Evolutionary conservation across 179 eudicot species (phyloP).

Genomic region (Beta corolliflora): DNA sequence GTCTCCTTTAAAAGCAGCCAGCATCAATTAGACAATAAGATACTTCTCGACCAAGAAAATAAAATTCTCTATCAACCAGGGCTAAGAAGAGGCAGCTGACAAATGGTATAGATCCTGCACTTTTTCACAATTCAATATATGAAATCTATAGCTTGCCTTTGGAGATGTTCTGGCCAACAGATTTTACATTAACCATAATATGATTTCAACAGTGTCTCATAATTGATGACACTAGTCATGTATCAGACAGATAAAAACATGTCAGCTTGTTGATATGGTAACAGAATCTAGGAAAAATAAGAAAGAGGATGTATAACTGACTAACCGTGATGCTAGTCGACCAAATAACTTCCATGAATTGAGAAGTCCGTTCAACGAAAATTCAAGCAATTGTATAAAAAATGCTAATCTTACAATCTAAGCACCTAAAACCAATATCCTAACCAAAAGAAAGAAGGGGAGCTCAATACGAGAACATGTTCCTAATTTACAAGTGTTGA

Average conservation of each 20-base stretch:
- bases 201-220: not conserved
- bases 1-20: not conserved
- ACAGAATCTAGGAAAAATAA: not conserved
- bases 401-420: not conserved
- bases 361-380: not conserved
- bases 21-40: not conserved
- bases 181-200: not conserved
- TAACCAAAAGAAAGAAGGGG: not conserved
- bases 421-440: not conserved
- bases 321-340: not conserved
- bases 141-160: not conserved
- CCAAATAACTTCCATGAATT: not conserved
- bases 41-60: not conserved
- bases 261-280: not conserved
- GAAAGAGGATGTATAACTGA: not conserved
- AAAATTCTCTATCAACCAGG: not conserved
- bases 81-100: not conserved
- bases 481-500: not conserved
- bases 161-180: not conserved
- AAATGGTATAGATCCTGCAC: not conserved
- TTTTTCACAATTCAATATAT: not conserved
- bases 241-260: not conserved
- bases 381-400: not conserved
- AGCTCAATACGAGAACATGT: not conserved
- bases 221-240: not conserved